Evolutionary conservation across 2,329 filamentous ascomycete genomes (phyloP).

Genomic region (Podosphaera fusca): DNA sequence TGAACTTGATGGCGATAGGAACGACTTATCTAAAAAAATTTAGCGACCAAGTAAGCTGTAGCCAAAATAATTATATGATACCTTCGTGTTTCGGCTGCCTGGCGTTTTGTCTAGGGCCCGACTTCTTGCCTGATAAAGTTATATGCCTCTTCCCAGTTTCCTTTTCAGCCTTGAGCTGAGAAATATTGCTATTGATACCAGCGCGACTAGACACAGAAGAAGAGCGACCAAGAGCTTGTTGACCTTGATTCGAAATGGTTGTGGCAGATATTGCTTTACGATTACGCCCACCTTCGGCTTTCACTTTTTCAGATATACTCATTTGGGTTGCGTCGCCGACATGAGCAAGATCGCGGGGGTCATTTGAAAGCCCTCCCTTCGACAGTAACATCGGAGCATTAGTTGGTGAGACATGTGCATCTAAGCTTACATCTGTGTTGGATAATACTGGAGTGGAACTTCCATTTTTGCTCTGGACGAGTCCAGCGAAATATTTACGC

Average conservation of each 20-base stretch:
- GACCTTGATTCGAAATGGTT: constrained; percentile 11
- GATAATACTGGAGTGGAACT: not conserved
- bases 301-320: constrained; percentile 15
- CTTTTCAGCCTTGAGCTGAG: constrained; percentile 8
- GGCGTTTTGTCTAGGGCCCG: constrained; percentile 3
- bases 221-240: constrained; percentile 6
- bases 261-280: constrained; percentile 9
- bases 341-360: constrained; percentile 10
- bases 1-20: not conserved
- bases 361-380: constrained; percentile 7
- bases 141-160: constrained; percentile 10
- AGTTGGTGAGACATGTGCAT: not conserved
- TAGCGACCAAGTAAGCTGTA: too few species aligned
- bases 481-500: constrained; percentile 7
- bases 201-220: not conserved
- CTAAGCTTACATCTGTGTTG: not conserved
- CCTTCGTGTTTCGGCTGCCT: constrained; percentile 8
- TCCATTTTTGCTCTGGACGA: not conserved
- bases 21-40: not conserved
- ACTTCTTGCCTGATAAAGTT: constrained; percentile 9
- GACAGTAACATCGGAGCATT: constrained; percentile 3
- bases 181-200: not conserved
- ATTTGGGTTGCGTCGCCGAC: constrained; percentile 6
- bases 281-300: constrained; percentile 10
- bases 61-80: constrained; percentile 1